Conservation (phyloP, 2,329 filamentous ascomycete genomes). For the Pseudogymnoascus sp. region DNA sequence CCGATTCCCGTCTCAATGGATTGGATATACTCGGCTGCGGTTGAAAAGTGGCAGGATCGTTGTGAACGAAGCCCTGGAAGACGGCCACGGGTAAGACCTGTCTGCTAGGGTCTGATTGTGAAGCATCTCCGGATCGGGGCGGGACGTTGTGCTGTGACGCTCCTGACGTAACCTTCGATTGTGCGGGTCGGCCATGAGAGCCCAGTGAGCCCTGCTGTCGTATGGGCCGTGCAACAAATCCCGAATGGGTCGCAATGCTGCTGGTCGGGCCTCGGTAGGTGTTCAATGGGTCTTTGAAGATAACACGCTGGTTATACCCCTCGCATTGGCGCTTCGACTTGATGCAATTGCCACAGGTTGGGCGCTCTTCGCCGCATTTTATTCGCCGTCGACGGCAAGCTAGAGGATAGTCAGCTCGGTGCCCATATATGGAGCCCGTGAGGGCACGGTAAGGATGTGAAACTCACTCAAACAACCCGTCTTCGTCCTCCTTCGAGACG, state of each 20-base stretch:
- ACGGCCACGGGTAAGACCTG: not conserved
- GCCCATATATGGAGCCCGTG: not conserved
- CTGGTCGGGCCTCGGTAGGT: slow-evolving; percentile 42
- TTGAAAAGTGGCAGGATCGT: not conserved
- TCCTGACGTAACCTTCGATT: not conserved
- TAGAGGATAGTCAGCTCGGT: slow-evolving; percentile 30
- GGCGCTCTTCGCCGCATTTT: slow-evolving; percentile 89
- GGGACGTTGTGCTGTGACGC: not conserved
- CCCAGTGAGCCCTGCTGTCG: not conserved
- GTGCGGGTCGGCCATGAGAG: not conserved
- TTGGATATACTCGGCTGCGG: not conserved
- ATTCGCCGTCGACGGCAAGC: slow-evolving; percentile 91
- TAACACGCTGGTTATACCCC: slow-evolving; percentile 72
- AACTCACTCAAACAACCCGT: slow-evolving; percentile 81
- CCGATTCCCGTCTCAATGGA: not conserved
- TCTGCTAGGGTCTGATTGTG: not conserved
- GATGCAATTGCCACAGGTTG: slow-evolving; percentile 75
- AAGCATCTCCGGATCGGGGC: not conserved
- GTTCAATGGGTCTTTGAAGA: slow-evolving; percentile 69
- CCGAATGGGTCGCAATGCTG: not conserved
- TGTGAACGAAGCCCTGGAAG: slow-evolving; percentile 2
- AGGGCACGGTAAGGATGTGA: not conserved
- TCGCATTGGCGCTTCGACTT: slow-evolving; percentile 80
- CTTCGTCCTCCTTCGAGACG: slow-evolving; percentile 63
- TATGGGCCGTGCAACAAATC: not conserved